phyloP scores from a whole-genome alignment of 192 early-diverging fungal genomes.

The Umbelopsis vinacea region DNA sequence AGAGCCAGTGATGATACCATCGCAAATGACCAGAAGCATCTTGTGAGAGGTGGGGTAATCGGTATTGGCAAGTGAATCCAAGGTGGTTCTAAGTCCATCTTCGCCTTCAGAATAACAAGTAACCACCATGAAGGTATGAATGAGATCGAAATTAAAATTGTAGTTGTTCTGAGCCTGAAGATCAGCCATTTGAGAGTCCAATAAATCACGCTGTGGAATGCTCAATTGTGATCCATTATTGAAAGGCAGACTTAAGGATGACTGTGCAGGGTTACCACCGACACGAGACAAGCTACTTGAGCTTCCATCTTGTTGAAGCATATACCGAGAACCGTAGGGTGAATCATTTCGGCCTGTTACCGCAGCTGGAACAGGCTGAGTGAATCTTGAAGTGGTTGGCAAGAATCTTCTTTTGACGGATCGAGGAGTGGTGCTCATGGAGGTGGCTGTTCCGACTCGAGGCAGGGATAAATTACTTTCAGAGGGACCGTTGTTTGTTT shows the following conservation, averaged over 20 bases:
- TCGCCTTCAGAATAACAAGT: conserved; percentile 83
- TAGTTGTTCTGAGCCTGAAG: conserved; percentile 39
- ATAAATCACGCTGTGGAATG: conserved; percentile 14
- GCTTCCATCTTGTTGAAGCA: neutral
- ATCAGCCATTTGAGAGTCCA: conserved; percentile 18
- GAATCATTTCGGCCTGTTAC: neutral
- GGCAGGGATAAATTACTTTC: neutral
- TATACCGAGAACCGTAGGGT: neutral
- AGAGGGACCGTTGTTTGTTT: neutral
- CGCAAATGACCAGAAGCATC: conserved; percentile 77
- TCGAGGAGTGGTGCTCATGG: conserved; percentile 48
- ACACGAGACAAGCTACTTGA: neutral
- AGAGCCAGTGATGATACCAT: conserved; percentile 79
- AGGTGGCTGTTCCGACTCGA: neutral
- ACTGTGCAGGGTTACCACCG: neutral
- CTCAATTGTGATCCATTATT: neutral
- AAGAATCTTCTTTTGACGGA: conserved; percentile 50
- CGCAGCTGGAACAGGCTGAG: conserved; percentile 20
- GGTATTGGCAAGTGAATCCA: conserved; percentile 78
- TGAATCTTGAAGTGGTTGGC: conserved; percentile 43
- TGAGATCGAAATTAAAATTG: conserved; percentile 58
- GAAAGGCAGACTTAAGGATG: neutral
- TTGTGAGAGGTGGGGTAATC: conserved; percentile 78
- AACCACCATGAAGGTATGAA: conserved; percentile 76
- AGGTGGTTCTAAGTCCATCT: conserved; percentile 70